A percentile compares a stretch with the other conserved stretches of the same genome.
phyloP scores from a whole-genome alignment of 257 asterid genomes.

The Solanum etuberosum region DNA sequence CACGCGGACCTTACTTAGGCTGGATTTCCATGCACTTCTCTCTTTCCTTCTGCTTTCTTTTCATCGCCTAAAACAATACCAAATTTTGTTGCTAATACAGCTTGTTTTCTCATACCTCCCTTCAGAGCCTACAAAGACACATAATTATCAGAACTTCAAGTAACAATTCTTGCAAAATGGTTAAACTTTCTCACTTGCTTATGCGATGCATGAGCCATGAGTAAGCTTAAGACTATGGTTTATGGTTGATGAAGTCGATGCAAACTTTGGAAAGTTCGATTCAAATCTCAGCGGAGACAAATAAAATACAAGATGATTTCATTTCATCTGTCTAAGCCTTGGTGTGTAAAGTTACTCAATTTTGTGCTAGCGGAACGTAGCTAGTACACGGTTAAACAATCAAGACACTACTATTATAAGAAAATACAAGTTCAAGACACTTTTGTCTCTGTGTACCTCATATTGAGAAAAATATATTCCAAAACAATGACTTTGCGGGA shows the following conservation, averaged over 20 bases:
- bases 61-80: not conserved
- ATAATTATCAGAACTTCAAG: not conserved
- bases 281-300: not conserved
- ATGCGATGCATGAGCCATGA: not conserved
- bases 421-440: not conserved
- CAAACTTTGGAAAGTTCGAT: not conserved
- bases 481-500: not conserved
- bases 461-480: not conserved
- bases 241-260: not conserved
- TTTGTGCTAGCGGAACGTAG: not conserved
- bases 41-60: not conserved
- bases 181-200: not conserved
- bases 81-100: slow-evolving; percentile 21
- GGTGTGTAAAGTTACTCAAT: not conserved
- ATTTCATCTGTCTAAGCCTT: not conserved
- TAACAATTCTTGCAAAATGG: not conserved
- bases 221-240: not conserved
- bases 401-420: not conserved
- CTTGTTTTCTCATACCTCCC: slow-evolving; percentile 20
- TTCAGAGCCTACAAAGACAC: slow-evolving; percentile 14
- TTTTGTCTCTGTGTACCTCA: not conserved
- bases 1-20: slow-evolving; percentile 21
- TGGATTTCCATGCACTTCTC: slow-evolving; percentile 18
- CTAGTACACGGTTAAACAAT: not conserved
- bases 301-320: not conserved